These are phyloP conservation scores for Pleurotus giganteus DNA, from an alignment of 768 basidiomycete genomes.

Conservation along the genomic window DNA sequence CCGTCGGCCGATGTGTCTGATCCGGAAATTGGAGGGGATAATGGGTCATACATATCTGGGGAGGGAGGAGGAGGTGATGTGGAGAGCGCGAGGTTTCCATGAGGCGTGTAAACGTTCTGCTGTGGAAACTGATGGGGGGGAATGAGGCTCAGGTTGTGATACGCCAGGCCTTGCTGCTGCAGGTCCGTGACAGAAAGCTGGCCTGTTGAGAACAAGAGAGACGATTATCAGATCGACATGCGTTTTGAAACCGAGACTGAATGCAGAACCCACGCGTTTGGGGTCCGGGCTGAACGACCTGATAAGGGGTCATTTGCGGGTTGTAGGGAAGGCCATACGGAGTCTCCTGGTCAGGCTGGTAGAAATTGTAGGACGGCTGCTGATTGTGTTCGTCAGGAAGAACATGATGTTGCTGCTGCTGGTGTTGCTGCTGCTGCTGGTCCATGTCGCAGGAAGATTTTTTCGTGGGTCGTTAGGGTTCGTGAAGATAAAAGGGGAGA, in stretches of 20 bases:
- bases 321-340: conserved; percentile 53
- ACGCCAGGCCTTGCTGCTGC: conserved; percentile 48
- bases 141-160: conserved; percentile 66
- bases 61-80: conserved; percentile 75
- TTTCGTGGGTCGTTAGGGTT: background rate
- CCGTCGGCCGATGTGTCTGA: conserved; percentile 88
- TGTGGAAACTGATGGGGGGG: conserved; percentile 60
- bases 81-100: conserved; percentile 57
- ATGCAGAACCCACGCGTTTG: conserved; percentile 71
- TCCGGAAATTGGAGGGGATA: conserved; percentile 85
- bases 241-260: conserved; percentile 37
- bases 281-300: conserved; percentile 49
- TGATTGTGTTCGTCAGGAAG: conserved; percentile 49
- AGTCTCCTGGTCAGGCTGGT: conserved; percentile 52
- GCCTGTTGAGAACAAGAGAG: conserved; percentile 49
- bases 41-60: conserved; percentile 79
- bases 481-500: conserved; percentile 3
- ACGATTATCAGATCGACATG: conserved; percentile 68
- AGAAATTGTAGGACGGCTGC: conserved; percentile 44
- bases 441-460: background rate
- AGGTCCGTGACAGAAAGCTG: conserved; percentile 65
- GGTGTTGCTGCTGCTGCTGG: conserved; percentile 27
- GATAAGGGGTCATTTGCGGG: conserved; percentile 59
- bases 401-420: conserved; percentile 39
- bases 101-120: conserved; percentile 61